These are phyloP conservation scores for Cardamine chenopodiifolia DNA, from an alignment of 345 rosid genomes.

Conservation along the genomic window DNA sequence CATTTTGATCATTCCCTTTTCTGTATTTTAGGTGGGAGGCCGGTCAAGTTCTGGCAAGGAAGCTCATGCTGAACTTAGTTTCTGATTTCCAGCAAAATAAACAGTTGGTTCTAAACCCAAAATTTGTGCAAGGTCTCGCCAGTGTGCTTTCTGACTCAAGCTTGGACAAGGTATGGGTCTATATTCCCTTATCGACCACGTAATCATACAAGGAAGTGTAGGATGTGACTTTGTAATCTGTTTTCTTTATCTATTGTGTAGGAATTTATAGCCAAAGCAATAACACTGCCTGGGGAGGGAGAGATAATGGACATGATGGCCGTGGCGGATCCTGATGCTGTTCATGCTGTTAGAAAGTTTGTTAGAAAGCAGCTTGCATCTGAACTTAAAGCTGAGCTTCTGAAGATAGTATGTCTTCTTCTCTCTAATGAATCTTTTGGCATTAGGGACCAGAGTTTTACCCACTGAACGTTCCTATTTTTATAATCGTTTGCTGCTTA, in stretches of 20 bases:
- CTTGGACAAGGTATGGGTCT: slow-evolving; percentile 72
- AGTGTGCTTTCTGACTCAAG: slow-evolving; percentile 71
- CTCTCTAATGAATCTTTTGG: no score
- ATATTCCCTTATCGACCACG: background rate
- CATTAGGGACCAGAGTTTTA: no score
- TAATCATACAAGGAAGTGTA: background rate
- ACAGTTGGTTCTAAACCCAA: slow-evolving; percentile 68
- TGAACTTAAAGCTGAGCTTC: slow-evolving; percentile 76
- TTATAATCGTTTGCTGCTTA: background rate
- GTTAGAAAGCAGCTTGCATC: slow-evolving; percentile 87
- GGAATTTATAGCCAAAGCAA: slow-evolving; percentile 93
- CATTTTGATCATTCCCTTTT: slow-evolving; percentile 16
- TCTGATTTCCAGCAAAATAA: slow-evolving; percentile 76
- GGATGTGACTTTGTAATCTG: background rate
- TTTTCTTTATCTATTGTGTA: slow-evolving; percentile 38
- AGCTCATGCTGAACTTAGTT: slow-evolving; percentile 88
- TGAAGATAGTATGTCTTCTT: slow-evolving; percentile 58
- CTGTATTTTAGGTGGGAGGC: slow-evolving; percentile 86
- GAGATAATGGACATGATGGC: slow-evolving; percentile 99
- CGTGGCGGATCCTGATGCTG: slow-evolving; percentile 99
- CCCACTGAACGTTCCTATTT: background rate
- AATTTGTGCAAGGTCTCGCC: slow-evolving; percentile 73
- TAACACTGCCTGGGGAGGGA: slow-evolving; percentile 90
- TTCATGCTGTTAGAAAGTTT: slow-evolving; percentile 86
- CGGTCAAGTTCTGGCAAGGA: slow-evolving; percentile 88